Evolutionary conservation across 2,329 filamentous ascomycete genomes (phyloP), one percentile per base, ranked within the genome.

Genomic region (Trichoderma sp.): DNA sequence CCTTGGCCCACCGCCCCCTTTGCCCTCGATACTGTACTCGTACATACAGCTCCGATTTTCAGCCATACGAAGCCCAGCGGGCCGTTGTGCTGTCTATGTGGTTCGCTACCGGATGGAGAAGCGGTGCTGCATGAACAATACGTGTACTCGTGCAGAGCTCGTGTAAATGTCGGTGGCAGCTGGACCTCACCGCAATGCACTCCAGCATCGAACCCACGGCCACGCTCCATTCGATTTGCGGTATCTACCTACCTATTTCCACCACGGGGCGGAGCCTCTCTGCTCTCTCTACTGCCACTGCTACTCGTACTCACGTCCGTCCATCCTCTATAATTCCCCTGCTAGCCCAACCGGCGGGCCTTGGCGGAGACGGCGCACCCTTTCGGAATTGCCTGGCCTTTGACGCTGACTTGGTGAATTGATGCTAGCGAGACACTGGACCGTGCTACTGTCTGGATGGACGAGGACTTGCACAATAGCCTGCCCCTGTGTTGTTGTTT

Each of bases 321-420:
- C 34, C 34, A 36, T 36, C 34, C 34, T 23, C n/a, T 53, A 23
- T 12, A 23, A 53, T 57, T 39, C 32, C 69, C 64, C 64, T 71
- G 69, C 72, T 73, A 73, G 72, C 34, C 63, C 72, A 66, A 34
- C 34, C 55, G 72, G 72, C 72, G 72, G 72, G 69, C 20, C 71
- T 72, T 72, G 71, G 71, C 71, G 67, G 71, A 70, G 70, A 67
- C 72, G 72, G 64, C 63, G 61, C 64, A 50, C 57, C 69, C 72
- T 36, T 53, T 69, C 63, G 69, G 64, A 65, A 71, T 69, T 68
- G 66, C 64, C 64, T 68, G 53, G 66, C 64, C 64, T 68, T 59
- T 66, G 47, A 43, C 43, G 47, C 66, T 26, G 64, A 53, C 62
- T 59, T 58, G 32, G 20, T 59, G 17, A 36, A 36, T 43, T 43